Conservation (phyloP, 2,329 filamentous ascomycete genomes). For the Xylariaceae sp. region DNA sequence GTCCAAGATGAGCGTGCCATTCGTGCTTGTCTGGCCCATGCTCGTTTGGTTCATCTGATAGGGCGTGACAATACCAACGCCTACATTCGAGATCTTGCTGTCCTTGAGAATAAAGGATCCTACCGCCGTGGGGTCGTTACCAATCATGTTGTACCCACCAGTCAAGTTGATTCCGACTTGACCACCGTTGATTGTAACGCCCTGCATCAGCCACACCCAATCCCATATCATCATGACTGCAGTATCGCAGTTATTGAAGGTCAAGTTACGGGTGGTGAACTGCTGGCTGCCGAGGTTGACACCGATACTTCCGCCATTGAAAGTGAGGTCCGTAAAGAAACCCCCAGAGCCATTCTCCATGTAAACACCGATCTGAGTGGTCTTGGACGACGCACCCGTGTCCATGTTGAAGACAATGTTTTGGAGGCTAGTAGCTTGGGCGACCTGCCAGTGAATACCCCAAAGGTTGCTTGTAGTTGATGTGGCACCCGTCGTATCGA, state of each 20-base stretch:
- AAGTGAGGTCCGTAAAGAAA: constrained; percentile 77
- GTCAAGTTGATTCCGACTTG: constrained; percentile 77
- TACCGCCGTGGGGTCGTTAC: constrained; percentile 63
- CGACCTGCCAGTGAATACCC: constrained; percentile 83
- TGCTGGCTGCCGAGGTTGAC: constrained; percentile 83
- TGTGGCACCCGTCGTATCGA: constrained; percentile 71
- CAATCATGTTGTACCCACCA: no score
- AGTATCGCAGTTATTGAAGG: constrained; percentile 77
- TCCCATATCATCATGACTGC: constrained; percentile 90
- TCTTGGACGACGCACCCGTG: constrained; percentile 57
- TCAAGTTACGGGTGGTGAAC: constrained; percentile 79
- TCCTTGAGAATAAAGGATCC: constrained; percentile 83
- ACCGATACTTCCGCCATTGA: constrained; percentile 77
- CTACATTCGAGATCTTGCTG: constrained; percentile 71
- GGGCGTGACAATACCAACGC: constrained; percentile 71
- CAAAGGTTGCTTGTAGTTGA: no score
- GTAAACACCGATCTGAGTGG: constrained; percentile 73
- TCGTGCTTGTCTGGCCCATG: constrained; percentile 58
- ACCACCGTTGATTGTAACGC: constrained; percentile 69
- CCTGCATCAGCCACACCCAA: constrained; percentile 82
- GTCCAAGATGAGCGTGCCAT: constrained; percentile 79
- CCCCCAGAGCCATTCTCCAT: constrained; percentile 84
- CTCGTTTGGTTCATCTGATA: constrained; percentile 59
- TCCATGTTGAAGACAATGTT: constrained; percentile 81
- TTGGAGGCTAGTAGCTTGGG: constrained; percentile 76